A percentile compares a stretch with the other conserved stretches of the same genome.
These are phyloP conservation scores for Buxus sempervirens DNA, from an alignment of 164 flowering plant species.

Conservation along the genomic window DNA sequence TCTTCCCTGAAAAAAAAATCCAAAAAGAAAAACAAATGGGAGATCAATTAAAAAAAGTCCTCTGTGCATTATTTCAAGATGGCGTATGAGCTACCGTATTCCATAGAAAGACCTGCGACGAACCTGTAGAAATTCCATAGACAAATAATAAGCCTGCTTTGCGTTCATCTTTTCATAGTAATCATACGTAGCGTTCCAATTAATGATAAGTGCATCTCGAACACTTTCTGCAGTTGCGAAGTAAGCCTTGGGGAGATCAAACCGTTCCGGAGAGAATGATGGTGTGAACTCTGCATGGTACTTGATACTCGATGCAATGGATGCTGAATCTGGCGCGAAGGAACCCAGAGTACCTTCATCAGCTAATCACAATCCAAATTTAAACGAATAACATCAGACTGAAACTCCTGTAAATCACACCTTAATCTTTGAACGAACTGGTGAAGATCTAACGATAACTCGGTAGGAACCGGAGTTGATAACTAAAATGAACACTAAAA, in stretches of 20 bases:
- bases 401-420: neutral
- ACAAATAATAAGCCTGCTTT: slow-evolving; percentile 91
- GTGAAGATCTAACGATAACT: neutral
- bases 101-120: slow-evolving; percentile 1
- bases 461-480: neutral
- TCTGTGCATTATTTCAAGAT: too few relatives aligned
- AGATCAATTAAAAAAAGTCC: too few relatives aligned
- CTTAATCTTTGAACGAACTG: neutral
- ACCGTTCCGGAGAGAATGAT: slow-evolving; percentile 65
- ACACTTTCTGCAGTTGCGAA: slow-evolving; percentile 91
- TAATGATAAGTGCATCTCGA: slow-evolving; percentile 67
- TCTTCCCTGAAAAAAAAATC: slow-evolving; percentile 21
- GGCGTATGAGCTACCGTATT: neutral
- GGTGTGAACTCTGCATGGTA: slow-evolving; percentile 93
- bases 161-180: slow-evolving; percentile 63
- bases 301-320: slow-evolving; percentile 79
- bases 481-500: neutral
- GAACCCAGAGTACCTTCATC: slow-evolving; percentile 18
- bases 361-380: slow-evolving; percentile 19
- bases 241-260: slow-evolving; percentile 68
- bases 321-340: slow-evolving; percentile 44
- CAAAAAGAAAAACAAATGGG: too few relatives aligned
- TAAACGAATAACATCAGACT: neutral
- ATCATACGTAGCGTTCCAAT: slow-evolving; percentile 89
- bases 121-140: slow-evolving; percentile 98